Conservation (phyloP, 2,329 filamentous ascomycete species). For the Leptographium procerum region DNA sequence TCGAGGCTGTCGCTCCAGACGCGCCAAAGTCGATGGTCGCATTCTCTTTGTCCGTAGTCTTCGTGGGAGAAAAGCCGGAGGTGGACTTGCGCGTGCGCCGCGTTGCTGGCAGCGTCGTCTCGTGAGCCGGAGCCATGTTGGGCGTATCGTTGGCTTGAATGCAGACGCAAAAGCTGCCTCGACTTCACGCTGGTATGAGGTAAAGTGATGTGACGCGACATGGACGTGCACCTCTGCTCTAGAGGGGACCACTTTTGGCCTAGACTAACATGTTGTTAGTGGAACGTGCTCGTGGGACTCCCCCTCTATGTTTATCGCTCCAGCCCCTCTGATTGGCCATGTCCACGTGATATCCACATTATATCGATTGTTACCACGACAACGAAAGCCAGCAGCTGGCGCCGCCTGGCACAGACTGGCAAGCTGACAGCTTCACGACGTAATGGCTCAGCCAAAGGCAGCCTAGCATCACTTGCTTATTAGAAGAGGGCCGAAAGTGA, state of each 20-base stretch:
- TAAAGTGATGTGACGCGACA: neutral
- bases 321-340: conserved; percentile 4
- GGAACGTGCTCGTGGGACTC: no score
- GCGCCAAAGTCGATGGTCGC: conserved; percentile 51
- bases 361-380: conserved; percentile 11
- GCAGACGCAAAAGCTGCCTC: neutral
- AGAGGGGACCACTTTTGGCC: neutral
- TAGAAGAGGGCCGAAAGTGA: no score
- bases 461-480: neutral
- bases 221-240: neutral
- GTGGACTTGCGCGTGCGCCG: conserved; percentile 62
- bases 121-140: conserved; percentile 28
- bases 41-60: conserved; percentile 64
- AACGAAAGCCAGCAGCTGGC: conserved; percentile 1
- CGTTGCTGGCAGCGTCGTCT: conserved; percentile 42
- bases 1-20: conserved; percentile 20
- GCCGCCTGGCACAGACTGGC: neutral
- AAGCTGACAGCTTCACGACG: no score
- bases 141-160: neutral
- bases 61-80: conserved; percentile 43
- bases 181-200: no score
- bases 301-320: conserved; percentile 9
- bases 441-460: no score
- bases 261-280: no score
- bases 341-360: neutral